Evolutionary conservation across 1,284 basidiomycete genomes (phyloP).

Genomic region (Ustilago tritici): DNA sequence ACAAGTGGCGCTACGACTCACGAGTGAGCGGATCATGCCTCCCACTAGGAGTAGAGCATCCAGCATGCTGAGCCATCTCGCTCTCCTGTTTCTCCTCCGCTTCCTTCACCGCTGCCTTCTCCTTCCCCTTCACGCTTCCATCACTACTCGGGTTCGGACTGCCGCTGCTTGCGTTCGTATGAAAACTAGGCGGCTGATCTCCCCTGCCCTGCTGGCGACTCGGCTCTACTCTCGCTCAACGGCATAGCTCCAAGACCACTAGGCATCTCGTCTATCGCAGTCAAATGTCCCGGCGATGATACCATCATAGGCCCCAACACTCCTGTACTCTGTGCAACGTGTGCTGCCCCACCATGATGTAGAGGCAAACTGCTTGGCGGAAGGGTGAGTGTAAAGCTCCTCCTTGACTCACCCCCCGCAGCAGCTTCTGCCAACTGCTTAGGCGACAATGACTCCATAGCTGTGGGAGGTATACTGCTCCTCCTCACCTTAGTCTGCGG

Average conservation of each 20-base stretch:
- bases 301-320: conserved; percentile 20
- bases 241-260: conserved; percentile 19
- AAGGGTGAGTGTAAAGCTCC: conserved; percentile 33
- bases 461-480: conserved; percentile 27
- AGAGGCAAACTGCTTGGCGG: conserved; percentile 34
- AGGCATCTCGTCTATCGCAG: conserved; percentile 48
- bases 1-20: not conserved
- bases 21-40: conserved; percentile 26
- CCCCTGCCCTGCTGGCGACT: conserved; percentile 12
- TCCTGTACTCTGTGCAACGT: not conserved
- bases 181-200: conserved; percentile 24
- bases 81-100: conserved; percentile 12
- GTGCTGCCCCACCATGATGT: conserved; percentile 14
- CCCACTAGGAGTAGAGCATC: conserved; percentile 39
- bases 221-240: conserved; percentile 25
- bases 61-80: conserved; percentile 18
- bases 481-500: conserved; percentile 13
- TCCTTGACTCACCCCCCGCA: conserved; percentile 17
- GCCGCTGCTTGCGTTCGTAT: conserved; percentile 8
- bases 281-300: conserved; percentile 29
- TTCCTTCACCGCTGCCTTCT: not conserved
- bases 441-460: conserved; percentile 22
- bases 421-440: conserved; percentile 19
- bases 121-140: conserved; percentile 28
- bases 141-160: conserved; percentile 7